These are phyloP conservation scores for Hemileccinum rubropunctum DNA, from an alignment of 768 basidiomycete species.

Conservation along the genomic window DNA sequence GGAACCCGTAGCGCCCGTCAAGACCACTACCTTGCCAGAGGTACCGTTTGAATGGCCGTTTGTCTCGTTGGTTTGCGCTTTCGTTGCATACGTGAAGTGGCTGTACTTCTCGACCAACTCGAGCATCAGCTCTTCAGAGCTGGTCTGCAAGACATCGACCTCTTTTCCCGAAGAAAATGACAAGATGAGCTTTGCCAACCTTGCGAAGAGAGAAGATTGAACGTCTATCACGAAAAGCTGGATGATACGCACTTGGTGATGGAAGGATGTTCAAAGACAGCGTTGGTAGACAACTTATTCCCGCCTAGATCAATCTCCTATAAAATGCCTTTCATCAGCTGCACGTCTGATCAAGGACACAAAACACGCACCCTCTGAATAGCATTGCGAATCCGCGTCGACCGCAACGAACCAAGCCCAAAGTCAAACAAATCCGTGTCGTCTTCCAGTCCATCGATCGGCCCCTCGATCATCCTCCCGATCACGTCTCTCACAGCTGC, in stretches of 20 bases:
- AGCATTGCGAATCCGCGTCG: conserved; percentile 47
- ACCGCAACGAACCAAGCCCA: conserved; percentile 54
- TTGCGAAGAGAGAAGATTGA: conserved; percentile 8
- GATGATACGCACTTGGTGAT: conserved; percentile 32
- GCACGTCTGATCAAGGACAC: conserved; percentile 27
- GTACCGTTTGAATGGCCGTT: conserved; percentile 7
- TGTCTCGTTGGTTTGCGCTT: conserved; percentile 1
- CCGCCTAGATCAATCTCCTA: conserved; percentile 19
- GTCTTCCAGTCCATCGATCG: conserved; percentile 16
- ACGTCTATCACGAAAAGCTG: not conserved
- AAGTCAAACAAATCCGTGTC: conserved; percentile 44
- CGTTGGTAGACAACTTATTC: conserved; percentile 25
- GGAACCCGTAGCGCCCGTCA: conserved; percentile 27
- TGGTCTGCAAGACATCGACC: conserved; percentile 15
- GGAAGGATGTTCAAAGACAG: conserved; percentile 52
- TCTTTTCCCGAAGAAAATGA: conserved; percentile 33
- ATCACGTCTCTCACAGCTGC: conserved; percentile 15
- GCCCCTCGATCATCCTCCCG: conserved; percentile 20
- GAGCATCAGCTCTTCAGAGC: conserved; percentile 41
- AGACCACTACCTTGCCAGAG: conserved; percentile 28
- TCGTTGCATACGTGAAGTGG: conserved; percentile 6
- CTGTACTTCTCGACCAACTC: conserved; percentile 43
- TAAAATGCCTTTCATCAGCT: not conserved
- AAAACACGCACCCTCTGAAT: conserved; percentile 39
- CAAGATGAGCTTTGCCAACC: conserved; percentile 41